Base-by-base conservation (phyloP, 106 monocot genomes). In the Platanthera guangdongensis region DNA sequence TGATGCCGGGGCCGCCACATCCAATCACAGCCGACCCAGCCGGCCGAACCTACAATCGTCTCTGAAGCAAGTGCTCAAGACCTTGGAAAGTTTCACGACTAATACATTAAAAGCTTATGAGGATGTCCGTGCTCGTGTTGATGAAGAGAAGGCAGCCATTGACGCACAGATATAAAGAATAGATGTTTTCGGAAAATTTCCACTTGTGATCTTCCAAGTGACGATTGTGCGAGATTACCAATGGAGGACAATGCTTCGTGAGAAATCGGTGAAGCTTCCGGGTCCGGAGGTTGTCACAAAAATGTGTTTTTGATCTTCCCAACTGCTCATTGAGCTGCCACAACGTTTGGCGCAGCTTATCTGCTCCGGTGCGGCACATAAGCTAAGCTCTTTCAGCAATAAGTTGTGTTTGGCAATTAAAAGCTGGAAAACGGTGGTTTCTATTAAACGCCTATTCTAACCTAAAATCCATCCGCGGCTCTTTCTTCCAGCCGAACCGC, bases 81-180 rank as follows among this genome's bases (percentile, higher is more conserved):
- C 88, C 52, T 78, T 92, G 85, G 86, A 86, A 57, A 82, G 74
- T 74, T 92, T 88, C 76, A 50, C 82, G 8, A 69, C 76, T n/a
- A 57, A 30, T 32, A 77, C 74, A 9, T 50, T 75, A 48, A 84
- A 88, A 79, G 75, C 84, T 1, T 92, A 86, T 46, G 86, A 85
- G 80, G 88, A 79, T 11, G 79, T 92, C 30, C 53, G 68, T 50
- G 10, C 51, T 11, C 86, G 84, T 55, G 50, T 73, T 21, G 86
- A 86, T 75, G 88, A 91, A 72, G 91, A 91, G 73, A 86, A 81
- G 57, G 76, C 78, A 14, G 67, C 57, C 15, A 81, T 71, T 52
- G 65, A 21, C 48, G 49, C 72, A 19, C 18, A 72, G 16, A 47
- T 9, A 13, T 70, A 47, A 70, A 21, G 8, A 32, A 65, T 32